These are phyloP conservation scores for Leccinum arenicola DNA, from an alignment of 768 basidiomycete genomes.

Conservation along the genomic window DNA sequence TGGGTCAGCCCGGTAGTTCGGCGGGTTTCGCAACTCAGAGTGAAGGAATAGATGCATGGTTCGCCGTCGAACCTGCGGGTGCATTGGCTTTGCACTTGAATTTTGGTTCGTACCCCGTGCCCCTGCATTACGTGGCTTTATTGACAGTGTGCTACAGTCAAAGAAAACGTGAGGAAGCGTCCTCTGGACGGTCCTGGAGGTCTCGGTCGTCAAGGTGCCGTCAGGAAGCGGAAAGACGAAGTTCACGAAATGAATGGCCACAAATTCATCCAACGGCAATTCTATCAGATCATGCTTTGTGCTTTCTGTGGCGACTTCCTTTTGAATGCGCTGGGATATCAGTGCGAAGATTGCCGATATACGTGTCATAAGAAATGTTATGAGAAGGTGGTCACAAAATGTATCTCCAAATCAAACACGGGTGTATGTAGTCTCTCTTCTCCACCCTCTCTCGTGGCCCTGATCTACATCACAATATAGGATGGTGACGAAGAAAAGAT, in stretches of 20 bases:
- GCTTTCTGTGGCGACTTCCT: conserved; percentile 98
- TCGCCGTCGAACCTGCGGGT: conserved; percentile 96
- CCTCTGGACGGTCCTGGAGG: conserved; percentile 90
- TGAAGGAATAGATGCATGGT: conserved; percentile 96
- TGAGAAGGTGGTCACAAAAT: conserved; percentile 98
- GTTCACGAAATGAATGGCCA: conserved; percentile 99
- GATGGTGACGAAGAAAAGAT: conserved; percentile 98
- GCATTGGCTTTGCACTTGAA: conserved; percentile 84
- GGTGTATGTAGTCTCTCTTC: conserved; percentile 58
- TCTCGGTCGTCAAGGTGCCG: conserved; percentile 95
- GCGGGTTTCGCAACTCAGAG: conserved; percentile 21
- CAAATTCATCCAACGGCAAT: conserved; percentile 95
- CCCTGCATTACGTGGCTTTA: background rate
- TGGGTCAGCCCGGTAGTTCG: conserved; percentile 30
- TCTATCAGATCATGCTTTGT: conserved; percentile 98
- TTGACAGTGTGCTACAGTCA: conserved; percentile 55
- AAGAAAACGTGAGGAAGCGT: conserved; percentile 95
- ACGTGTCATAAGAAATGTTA: conserved; percentile 99
- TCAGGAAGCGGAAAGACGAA: conserved; percentile 97
- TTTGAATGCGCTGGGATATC: conserved; percentile 95
- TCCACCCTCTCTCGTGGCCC: background rate
- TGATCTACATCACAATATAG: conserved; percentile 36
- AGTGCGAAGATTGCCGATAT: conserved; percentile 99
- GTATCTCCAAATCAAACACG: conserved; percentile 94
- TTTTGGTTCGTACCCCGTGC: conserved; percentile 65